A percentile compares a stretch with the other conserved stretches of the same genome.
These are phyloP conservation scores for Fusarium pseudocircinatum DNA, from an alignment of 2,329 filamentous ascomycete species.

Conservation along the genomic window DNA sequence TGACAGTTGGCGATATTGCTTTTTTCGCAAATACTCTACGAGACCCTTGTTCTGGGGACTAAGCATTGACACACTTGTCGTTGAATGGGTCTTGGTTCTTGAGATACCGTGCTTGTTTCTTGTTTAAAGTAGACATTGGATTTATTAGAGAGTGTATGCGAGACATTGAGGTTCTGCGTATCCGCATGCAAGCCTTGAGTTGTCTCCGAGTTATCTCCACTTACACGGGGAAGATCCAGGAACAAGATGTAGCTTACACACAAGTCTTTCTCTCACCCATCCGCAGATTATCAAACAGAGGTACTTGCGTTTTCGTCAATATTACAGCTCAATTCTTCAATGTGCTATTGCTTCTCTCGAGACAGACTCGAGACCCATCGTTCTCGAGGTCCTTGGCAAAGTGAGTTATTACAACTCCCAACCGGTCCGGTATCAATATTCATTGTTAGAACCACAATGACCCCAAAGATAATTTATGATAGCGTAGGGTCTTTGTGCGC, in stretches of 20 bases:
- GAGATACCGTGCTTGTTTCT: background rate
- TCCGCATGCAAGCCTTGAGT: background rate
- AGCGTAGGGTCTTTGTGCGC: background rate
- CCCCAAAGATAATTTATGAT: background rate
- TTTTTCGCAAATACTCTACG: background rate
- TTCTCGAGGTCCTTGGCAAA: background rate
- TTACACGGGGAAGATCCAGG: background rate
- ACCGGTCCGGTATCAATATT: background rate
- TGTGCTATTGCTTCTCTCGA: background rate
- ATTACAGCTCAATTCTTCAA: background rate
- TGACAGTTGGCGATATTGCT: conserved; percentile 1
- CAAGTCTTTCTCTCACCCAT: background rate
- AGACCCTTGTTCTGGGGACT: conserved; percentile 13
- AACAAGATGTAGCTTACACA: background rate
- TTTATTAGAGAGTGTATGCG: background rate
- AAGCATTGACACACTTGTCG: conserved; percentile 26
- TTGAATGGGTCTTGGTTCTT: background rate
- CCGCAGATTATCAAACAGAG: background rate
- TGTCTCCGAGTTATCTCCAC: conserved; percentile 1
- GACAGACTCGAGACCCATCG: background rate
- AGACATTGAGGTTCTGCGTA: background rate
- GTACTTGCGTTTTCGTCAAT: background rate
- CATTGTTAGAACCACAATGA: background rate
- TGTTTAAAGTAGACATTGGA: background rate
- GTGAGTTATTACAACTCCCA: background rate